These are phyloP conservation scores for Boletus subluridellus DNA, from an alignment of 1,284 basidiomycete species.

Conservation along the genomic window DNA sequence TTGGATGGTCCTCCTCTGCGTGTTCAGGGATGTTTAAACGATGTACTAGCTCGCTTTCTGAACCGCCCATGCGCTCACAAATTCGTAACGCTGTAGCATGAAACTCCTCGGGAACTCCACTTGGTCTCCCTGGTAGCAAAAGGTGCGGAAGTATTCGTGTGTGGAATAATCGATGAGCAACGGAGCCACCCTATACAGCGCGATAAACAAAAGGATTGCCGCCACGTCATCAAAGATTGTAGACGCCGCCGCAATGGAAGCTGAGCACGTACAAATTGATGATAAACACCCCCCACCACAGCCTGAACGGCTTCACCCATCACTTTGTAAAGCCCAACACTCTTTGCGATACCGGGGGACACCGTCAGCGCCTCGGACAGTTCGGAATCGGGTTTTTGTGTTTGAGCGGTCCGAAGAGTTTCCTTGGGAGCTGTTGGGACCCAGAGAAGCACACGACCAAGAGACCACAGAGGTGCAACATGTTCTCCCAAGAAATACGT, in stretches of 20 bases:
- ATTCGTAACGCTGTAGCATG: constrained; percentile 28
- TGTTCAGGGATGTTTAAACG: neutral
- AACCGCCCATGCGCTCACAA: constrained; percentile 35
- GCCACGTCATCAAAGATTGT: neutral
- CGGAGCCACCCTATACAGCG: constrained; percentile 30
- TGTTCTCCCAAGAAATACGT: constrained; percentile 67
- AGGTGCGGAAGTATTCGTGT: constrained; percentile 35
- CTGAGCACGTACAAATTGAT: constrained; percentile 64
- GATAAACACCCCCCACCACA: constrained; percentile 70
- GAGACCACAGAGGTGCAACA: constrained; percentile 67
- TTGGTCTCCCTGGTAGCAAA: constrained; percentile 26
- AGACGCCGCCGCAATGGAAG: neutral
- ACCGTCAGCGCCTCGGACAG: constrained; percentile 23
- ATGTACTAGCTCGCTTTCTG: constrained; percentile 22
- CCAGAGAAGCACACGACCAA: constrained; percentile 69
- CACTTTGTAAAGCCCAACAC: constrained; percentile 70
- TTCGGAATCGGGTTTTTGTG: constrained; percentile 25
- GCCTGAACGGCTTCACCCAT: constrained; percentile 73
- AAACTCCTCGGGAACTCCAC: constrained; percentile 33
- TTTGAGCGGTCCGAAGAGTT: constrained; percentile 15
- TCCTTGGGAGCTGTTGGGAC: constrained; percentile 46
- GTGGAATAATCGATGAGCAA: constrained; percentile 34
- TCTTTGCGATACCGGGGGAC: constrained; percentile 37
- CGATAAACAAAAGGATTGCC: neutral
- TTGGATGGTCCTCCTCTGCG: constrained; percentile 7